phyloP scores from a whole-genome alignment of 192 early-diverging fungal genomes.

The Backusella luteola region DNA sequence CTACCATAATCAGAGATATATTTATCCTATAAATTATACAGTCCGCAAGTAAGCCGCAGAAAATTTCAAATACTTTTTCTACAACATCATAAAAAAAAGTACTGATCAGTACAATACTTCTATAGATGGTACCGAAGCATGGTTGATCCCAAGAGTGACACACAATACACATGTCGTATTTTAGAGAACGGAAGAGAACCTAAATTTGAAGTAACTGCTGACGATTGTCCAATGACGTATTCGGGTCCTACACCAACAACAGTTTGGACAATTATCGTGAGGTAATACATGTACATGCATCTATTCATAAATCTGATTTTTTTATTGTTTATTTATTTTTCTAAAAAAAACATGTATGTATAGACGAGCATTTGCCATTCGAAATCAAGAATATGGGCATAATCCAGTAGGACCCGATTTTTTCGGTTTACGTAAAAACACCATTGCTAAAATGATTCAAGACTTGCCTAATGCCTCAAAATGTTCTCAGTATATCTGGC shows the following conservation, averaged over 20 bases:
- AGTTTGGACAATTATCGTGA: slow-evolving; percentile 82
- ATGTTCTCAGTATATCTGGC: slow-evolving; percentile 73
- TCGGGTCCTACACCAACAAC: slow-evolving; percentile 76
- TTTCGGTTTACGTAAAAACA: slow-evolving; percentile 86
- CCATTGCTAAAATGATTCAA: slow-evolving; percentile 87
- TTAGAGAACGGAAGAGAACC: slow-evolving; percentile 82
- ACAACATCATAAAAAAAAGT: neutral
- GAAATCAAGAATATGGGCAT: slow-evolving; percentile 76
- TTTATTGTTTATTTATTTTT: neutral
- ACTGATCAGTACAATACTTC: neutral
- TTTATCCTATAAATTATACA: slow-evolving; percentile 88
- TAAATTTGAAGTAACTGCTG: slow-evolving; percentile 78
- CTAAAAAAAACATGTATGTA: neutral
- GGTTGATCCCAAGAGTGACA: slow-evolving; percentile 45
- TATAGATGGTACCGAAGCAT: slow-evolving; percentile 56
- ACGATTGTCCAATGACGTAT: slow-evolving; percentile 60
- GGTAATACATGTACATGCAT: slow-evolving; percentile 22
- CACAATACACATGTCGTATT: slow-evolving; percentile 72
- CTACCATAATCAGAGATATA: slow-evolving; percentile 89
- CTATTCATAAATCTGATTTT: neutral
- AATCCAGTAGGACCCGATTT: slow-evolving; percentile 88
- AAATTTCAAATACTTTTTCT: neutral
- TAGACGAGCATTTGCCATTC: slow-evolving; percentile 68
- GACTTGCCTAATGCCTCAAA: slow-evolving; percentile 75
- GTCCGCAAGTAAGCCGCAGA: slow-evolving; percentile 41